Evolutionary conservation across 495 filamentous ascomycete species (phyloP).

Genomic region (Usnea hakonensis): DNA sequence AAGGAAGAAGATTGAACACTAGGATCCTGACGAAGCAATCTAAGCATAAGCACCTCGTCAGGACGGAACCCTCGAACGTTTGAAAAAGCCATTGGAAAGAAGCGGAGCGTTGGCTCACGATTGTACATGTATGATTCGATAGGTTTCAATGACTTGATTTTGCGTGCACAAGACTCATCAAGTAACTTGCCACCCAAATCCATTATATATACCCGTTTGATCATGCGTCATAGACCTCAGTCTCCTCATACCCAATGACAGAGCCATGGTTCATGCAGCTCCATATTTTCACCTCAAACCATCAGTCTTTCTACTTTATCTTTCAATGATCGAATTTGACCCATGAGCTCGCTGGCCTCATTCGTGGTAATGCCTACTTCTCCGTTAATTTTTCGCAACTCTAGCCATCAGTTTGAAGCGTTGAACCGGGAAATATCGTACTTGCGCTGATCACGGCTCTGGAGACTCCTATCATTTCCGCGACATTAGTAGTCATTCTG

Average conservation of each 20-base stretch:
- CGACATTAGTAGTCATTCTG: background rate
- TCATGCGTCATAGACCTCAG: background rate
- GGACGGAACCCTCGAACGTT: too few species aligned
- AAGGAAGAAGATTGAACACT: background rate
- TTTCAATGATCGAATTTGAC: constrained; percentile 75
- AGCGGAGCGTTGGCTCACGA: too few species aligned
- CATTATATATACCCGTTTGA: background rate
- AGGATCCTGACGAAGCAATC: background rate
- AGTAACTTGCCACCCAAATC: background rate
- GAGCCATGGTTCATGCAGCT: background rate
- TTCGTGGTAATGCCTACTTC: constrained; percentile 68
- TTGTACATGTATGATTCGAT: background rate
- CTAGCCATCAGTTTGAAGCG: background rate
- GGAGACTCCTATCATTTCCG: constrained; percentile 53
- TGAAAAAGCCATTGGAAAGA: too few species aligned
- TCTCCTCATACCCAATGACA: background rate
- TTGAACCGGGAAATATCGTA: background rate
- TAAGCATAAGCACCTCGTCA: too few species aligned
- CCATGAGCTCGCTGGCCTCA: constrained; percentile 79
- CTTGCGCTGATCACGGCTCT: constrained; percentile 61
- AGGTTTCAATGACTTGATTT: background rate
- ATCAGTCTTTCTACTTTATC: constrained; percentile 94
- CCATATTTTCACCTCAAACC: constrained; percentile 57
- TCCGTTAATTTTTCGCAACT: background rate
- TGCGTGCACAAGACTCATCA: background rate